These are phyloP conservation scores for Iberis amara DNA, from an alignment of 441 rosid genomes.

Conservation along the genomic window DNA sequence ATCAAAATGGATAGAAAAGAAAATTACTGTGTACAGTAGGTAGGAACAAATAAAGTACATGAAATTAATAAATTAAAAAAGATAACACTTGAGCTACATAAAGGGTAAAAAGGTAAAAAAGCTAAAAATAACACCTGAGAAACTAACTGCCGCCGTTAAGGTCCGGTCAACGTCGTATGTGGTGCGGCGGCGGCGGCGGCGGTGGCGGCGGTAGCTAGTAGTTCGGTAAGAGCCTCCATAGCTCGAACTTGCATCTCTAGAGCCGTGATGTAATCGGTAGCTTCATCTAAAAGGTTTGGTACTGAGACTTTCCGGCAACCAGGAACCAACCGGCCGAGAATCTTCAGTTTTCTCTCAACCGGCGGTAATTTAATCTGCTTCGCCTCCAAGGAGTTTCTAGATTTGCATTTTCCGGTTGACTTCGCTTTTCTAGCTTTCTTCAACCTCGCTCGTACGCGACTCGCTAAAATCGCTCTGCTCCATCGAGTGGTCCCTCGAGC, in stretches of 20 bases:
- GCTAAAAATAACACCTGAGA: slow-evolving; percentile 25
- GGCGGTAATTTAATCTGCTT: slow-evolving; percentile 34
- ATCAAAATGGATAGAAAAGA: slow-evolving; percentile 7
- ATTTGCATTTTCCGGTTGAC: slow-evolving; percentile 16
- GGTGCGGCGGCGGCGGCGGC: slow-evolving; percentile 31
- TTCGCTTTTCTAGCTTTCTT: slow-evolving; percentile 36
- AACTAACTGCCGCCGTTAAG: slow-evolving; percentile 28
- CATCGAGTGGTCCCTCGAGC: slow-evolving; percentile 42
- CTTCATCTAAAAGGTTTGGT: slow-evolving; percentile 50
- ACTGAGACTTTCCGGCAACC: slow-evolving; percentile 54
- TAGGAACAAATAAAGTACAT: slow-evolving; percentile 25
- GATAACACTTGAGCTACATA: not conserved
- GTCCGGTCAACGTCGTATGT: slow-evolving; percentile 25
- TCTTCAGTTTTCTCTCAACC: slow-evolving; percentile 38
- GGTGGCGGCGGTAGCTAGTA: no score
- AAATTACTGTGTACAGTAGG: not conserved
- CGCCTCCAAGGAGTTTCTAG: slow-evolving; percentile 14
- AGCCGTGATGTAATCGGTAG: slow-evolving; percentile 58
- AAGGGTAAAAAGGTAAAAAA: slow-evolving; percentile 19
- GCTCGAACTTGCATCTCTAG: slow-evolving; percentile 58
- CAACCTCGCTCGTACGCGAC: slow-evolving; percentile 23
- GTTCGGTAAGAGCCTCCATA: slow-evolving; percentile 41
- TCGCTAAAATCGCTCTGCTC: slow-evolving; percentile 32
- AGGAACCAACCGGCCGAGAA: slow-evolving; percentile 48
- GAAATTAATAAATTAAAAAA: slow-evolving; percentile 15